Base-by-base conservation (phyloP, 768 basidiomycete species). In the Fomitopsis serialis region DNA sequence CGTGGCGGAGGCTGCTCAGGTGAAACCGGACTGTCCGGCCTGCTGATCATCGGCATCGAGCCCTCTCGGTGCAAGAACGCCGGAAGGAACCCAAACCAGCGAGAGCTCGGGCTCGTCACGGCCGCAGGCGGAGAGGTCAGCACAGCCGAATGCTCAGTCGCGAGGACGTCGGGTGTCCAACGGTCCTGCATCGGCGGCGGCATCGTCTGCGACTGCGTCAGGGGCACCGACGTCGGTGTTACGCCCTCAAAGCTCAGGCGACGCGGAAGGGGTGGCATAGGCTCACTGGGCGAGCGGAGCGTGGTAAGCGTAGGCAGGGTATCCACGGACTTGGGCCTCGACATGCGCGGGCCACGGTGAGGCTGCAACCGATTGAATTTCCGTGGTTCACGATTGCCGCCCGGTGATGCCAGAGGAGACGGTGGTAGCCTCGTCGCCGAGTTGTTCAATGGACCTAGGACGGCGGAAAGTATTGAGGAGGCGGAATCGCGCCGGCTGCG, bases 61-160 rank as follows among this genome's bases (percentile, higher is more conserved):
- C 66, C 64, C 52, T 74, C 72, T 29, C 57, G 76, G 68, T 61
- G 77, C 61, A 84, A 72, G 23, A 74, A 73, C 47, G 37, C 37
- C 49, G 27, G 57, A 32, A 32, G 43, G 51, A 29, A 54, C 11
- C 45, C 45, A 12, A 35, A 32, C 52, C 52, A 52, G 10, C 51
- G 42, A 21, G 51, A 45, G 25, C 24, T 32, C 24, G 45, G 29
- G 25, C 29, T 25, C 9, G 44, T 21, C 21, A 13, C 25, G 13
- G 44, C 21, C 19, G 45, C 37, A 23, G 24, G 22, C 22, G 48
- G 7, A 11, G 32, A 7, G 22, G 44, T 29, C 44, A 45, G 10
- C 4, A n/a, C 35, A 19, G 48, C 32, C 37, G 48, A 49, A 42
- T 63, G 25, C 52, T 35, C 13, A 22, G 37, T 7, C 13, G 46